phyloP scores from a whole-genome alignment of 2,329 filamentous ascomycete species.

The Ophiocordyceps robertsii region DNA sequence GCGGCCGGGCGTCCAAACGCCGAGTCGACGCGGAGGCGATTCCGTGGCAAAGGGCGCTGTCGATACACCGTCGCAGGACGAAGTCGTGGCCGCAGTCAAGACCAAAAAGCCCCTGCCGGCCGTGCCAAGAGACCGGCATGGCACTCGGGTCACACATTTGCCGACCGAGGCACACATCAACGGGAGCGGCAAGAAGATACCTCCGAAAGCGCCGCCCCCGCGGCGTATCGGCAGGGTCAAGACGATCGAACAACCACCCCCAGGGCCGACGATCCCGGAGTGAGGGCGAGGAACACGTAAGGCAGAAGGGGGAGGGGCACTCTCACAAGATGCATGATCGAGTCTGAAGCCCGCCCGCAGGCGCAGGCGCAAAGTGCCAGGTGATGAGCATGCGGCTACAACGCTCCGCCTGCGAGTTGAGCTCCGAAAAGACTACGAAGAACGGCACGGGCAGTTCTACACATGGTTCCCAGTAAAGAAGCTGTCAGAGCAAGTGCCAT shows the following conservation, averaged over 20 bases:
- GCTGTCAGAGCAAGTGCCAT: too few relatives aligned
- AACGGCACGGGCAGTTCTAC: too few relatives aligned
- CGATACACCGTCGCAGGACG: constrained; percentile 6
- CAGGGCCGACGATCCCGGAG: constrained; percentile 9
- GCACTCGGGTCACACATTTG: constrained; percentile 27
- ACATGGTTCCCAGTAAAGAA: too few relatives aligned
- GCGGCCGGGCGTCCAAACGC: constrained; percentile 71
- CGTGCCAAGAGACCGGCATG: constrained; percentile 43
- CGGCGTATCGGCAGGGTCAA: constrained; percentile 30
- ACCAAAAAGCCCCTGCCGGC: constrained; percentile 36
- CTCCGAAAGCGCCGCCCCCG: constrained; percentile 32
- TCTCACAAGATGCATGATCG: neutral
- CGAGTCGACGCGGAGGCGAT: constrained; percentile 41
- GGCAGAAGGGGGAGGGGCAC: neutral
- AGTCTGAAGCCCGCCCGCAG: too few relatives aligned
- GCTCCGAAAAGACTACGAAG: too few relatives aligned
- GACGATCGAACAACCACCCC: constrained; percentile 15
- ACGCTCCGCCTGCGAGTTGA: too few relatives aligned
- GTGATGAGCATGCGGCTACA: too few relatives aligned
- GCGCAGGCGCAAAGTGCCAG: too few relatives aligned
- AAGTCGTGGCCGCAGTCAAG: constrained; percentile 12
- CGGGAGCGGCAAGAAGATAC: constrained; percentile 23
- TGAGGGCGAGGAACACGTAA: neutral
- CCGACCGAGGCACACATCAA: constrained; percentile 13
- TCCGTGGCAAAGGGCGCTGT: constrained; percentile 10